Evolutionary conservation across 345 rosid genomes (phyloP), one percentile per base, ranked within the genome.

Genomic region (Populus simonii): DNA sequence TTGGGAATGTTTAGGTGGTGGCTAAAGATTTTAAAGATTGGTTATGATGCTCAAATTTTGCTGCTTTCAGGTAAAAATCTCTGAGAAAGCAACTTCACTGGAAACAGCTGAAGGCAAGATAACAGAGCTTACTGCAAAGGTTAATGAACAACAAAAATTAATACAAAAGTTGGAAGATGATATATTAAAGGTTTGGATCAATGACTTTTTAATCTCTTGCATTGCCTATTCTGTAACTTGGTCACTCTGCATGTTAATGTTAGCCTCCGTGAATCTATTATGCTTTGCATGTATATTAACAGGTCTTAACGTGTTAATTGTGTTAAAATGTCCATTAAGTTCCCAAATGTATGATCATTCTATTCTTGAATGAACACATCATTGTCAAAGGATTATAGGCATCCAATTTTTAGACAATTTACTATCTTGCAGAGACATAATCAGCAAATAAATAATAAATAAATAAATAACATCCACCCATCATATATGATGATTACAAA

Each of bases 111-210:
- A 90, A 84, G 82, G 83, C 78, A 91, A 84, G 88, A 90, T 91
- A 69, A 84, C 75, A 74, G 97, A 92, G 85, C 90, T 96, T 76
- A 85, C 90, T 65, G 87, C 83, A 39, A 87, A 92, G 86, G 85
- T 90, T 81, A 87, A 85, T 38, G 95, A 96, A 83, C 99, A 93
- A 78, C 93, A 90, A 75, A 92, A 83, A 75, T 84, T 96, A 76
- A 92, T 93, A 82, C 99, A 93, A 78, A 96, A 93, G 89, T 85
- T 96, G 90, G 99, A 93, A 83, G 99, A 93, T 83, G 99, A 93
- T 82, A 96, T 93, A 66, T 86, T 86, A 84, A 93, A 93, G 97
- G 98, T 95, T 79, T 31, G 89, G 66, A 81, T 70, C 45, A 73
- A 75, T 68, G 79, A 78, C 77, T 82, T 75, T 29, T 72, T 33